Evolutionary conservation across 164 flowering plant species (phyloP).

Genomic region (Stephania yunnanensis): DNA sequence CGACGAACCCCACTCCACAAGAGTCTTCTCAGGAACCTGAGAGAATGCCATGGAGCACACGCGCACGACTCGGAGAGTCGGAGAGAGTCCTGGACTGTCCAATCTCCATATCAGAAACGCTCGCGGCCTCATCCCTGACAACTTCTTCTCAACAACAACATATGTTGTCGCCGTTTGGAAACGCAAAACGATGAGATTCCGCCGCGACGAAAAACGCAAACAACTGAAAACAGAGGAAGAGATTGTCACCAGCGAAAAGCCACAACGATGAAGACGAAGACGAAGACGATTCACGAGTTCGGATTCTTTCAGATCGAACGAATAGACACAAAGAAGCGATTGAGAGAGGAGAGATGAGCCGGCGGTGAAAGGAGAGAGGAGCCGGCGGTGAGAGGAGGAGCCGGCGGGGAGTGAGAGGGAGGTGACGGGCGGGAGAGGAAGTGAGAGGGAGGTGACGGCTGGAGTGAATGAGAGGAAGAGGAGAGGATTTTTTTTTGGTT

Average conservation of each 20-base stretch:
- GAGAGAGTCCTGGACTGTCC: too few relatives aligned
- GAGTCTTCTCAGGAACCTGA: conserved; percentile 37
- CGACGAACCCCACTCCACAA: conserved; percentile 97
- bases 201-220: neutral
- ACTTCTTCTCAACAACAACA: conserved; percentile 26
- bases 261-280: too few relatives aligned
- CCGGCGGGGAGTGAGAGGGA: neutral
- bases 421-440: too few relatives aligned
- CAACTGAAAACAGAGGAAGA: neutral
- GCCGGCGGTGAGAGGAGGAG: neutral
- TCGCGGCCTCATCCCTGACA: conserved; percentile 43
- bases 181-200: conserved; percentile 20
- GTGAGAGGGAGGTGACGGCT: neutral
- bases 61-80: too few relatives aligned
- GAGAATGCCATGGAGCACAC: too few relatives aligned
- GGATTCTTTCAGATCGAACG: too few relatives aligned
- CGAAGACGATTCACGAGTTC: too few relatives aligned
- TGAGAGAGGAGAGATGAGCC: neutral
- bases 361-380: neutral
- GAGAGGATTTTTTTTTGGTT: too few relatives aligned
- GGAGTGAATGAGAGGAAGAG: too few relatives aligned
- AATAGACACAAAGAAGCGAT: neutral
- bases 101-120: too few relatives aligned
- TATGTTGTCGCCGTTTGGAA: conserved; percentile 12
- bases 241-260: neutral